Percentiles rank a stretch among this genome's conserved stretches.
phyloP scores from a whole-genome alignment of 345 rosid species.

The Dovyalis caffra region DNA sequence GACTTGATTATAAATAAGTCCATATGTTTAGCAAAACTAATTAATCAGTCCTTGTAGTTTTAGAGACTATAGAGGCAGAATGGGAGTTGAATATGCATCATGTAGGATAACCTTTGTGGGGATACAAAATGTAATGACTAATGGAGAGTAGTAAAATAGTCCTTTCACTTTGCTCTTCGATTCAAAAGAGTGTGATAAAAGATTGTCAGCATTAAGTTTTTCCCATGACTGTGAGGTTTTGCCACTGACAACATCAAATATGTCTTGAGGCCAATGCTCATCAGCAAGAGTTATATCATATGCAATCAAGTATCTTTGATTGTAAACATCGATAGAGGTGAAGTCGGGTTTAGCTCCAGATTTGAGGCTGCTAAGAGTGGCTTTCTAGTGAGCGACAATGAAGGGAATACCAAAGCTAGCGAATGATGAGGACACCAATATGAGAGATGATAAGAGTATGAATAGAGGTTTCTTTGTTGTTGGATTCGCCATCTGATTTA shows the following conservation, averaged over 20 bases:
- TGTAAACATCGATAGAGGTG: slow-evolving; percentile 82
- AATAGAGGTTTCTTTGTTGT: slow-evolving; percentile 25
- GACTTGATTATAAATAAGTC: too few species aligned
- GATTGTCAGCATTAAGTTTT: slow-evolving; percentile 81
- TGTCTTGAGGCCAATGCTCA: slow-evolving; percentile 62
- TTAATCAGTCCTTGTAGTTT: too few species aligned
- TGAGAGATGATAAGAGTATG: slow-evolving; percentile 37
- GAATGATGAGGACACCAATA: slow-evolving; percentile 47
- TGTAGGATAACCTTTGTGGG: slow-evolving; percentile 79
- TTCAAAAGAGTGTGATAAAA: slow-evolving; percentile 79
- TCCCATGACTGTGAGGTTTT: slow-evolving; percentile 88
- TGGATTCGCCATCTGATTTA: slow-evolving; percentile 32
- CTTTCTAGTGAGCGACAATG: slow-evolving; percentile 93
- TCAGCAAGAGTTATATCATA: slow-evolving; percentile 77
- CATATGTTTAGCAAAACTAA: too few species aligned
- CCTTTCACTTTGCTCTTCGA: slow-evolving; percentile 80
- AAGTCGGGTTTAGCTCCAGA: slow-evolving; percentile 84
- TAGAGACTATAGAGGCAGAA: too few species aligned
- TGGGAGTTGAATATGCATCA: slow-evolving; percentile 49
- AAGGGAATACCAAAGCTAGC: slow-evolving; percentile 76
- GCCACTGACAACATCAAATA: slow-evolving; percentile 61
- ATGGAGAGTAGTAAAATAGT: slow-evolving; percentile 78
- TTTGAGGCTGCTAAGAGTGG: slow-evolving; percentile 68
- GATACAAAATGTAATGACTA: slow-evolving; percentile 79
- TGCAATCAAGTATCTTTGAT: slow-evolving; percentile 82